Percentiles rank a stretch among this genome's conserved stretches.
These are phyloP conservation scores for Dujonia santamariae DNA, from an alignment of 1,139 yeast genomes.

Conservation along the genomic window DNA sequence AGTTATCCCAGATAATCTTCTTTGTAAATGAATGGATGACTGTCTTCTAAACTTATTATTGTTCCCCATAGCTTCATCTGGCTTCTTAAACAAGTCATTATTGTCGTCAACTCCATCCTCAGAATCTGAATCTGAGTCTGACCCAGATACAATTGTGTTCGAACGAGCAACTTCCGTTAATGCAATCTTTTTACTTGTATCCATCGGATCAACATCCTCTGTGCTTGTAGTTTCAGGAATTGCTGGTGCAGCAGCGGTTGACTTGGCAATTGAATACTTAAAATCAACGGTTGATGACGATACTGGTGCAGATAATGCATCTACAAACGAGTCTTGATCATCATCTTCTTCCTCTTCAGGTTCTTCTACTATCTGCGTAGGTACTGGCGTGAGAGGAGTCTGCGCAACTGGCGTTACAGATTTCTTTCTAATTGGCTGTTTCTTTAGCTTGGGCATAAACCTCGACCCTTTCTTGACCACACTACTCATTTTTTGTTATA, in stretches of 20 bases:
- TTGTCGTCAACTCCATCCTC: constrained; percentile 24
- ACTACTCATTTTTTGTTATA: constrained; percentile 39
- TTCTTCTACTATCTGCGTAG: constrained; percentile 4
- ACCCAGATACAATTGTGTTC: neutral
- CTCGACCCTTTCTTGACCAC: constrained; percentile 43
- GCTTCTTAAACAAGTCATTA: constrained; percentile 32
- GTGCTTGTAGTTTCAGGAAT: neutral
- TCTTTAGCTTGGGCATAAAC: constrained; percentile 39
- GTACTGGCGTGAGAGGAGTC: constrained; percentile 20
- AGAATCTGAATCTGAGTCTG: constrained; percentile 13
- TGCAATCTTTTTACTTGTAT: constrained; percentile 3
- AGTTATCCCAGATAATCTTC: constrained; percentile 38
- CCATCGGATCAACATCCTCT: constrained; percentile 7
- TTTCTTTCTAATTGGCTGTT: constrained; percentile 21
- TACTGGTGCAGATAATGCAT: constrained; percentile 5
- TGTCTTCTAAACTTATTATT: constrained; percentile 18
- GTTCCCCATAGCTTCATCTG: constrained; percentile 12
- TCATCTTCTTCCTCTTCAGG: constrained; percentile 1
- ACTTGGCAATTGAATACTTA: constrained; percentile 4
- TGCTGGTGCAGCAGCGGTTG: neutral
- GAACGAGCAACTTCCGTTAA: neutral
- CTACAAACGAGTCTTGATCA: constrained; percentile 4
- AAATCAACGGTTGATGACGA: constrained; percentile 9
- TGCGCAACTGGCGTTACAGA: constrained; percentile 12
- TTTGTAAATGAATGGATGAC: constrained; percentile 28